phyloP scores from a whole-genome alignment of 1,139 yeast species.

The Williopsis jadinii region DNA sequence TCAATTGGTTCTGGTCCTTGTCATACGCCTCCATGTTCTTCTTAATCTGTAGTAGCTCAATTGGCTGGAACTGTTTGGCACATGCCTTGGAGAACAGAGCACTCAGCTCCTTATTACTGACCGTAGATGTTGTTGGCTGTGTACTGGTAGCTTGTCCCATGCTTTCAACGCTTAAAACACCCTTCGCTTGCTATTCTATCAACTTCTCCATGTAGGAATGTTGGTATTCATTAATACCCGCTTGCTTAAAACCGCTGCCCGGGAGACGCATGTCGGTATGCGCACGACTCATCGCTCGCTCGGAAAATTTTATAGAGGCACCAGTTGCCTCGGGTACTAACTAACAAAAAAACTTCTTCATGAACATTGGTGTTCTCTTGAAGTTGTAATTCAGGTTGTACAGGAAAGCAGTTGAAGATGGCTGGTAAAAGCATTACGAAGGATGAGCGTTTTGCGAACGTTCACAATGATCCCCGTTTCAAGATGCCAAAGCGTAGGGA shows the following conservation, averaged over 20 bases:
- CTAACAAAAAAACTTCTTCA: too few relatives aligned
- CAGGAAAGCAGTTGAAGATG: too few relatives aligned
- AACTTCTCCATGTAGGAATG: too few relatives aligned
- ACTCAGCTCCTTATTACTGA: slow-evolving; percentile 26
- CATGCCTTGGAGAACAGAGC: slow-evolving; percentile 29
- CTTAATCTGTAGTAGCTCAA: slow-evolving; percentile 32
- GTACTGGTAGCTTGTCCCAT: slow-evolving; percentile 29
- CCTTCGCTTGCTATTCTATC: too few relatives aligned
- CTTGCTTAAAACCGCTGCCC: too few relatives aligned
- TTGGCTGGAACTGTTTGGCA: slow-evolving; percentile 29
- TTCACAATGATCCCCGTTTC: slow-evolving; percentile 87
- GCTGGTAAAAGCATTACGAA: slow-evolving; percentile 39
- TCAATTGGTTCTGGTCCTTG: slow-evolving; percentile 22
- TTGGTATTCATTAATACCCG: too few relatives aligned
- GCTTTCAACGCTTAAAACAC: not conserved
- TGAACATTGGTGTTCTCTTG: too few relatives aligned
- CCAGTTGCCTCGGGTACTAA: too few relatives aligned
- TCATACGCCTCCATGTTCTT: slow-evolving; percentile 25
- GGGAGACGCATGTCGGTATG: not conserved
- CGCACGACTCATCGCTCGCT: slow-evolving; percentile 1
- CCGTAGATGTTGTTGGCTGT: slow-evolving; percentile 8
- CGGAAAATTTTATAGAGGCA: too few relatives aligned
- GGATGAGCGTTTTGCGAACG: slow-evolving; percentile 73
- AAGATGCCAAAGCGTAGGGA: slow-evolving; percentile 64
- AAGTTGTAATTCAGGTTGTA: too few relatives aligned